Base-by-base conservation (phyloP, 495 filamentous ascomycete genomes). In the Penicillium malachiteum region DNA sequence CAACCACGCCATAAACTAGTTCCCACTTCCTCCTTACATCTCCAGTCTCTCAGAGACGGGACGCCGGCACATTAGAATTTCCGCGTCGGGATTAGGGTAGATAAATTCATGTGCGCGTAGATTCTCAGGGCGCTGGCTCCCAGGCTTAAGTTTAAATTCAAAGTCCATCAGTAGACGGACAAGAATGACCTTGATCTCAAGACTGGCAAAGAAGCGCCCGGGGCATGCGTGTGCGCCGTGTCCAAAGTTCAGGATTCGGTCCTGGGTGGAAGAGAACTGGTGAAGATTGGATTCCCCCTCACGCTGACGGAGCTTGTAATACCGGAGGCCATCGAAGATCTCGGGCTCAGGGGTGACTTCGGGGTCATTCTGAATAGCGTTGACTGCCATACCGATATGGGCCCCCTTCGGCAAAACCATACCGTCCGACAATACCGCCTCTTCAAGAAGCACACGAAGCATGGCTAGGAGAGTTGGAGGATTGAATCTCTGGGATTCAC, bases 141-240 rank as follows among this genome's bases (percentile, higher is more conserved):
- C 43, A 12, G 1, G 3, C 17, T 46, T 46, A 3, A 46, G 10
- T n/a, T 30, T 21, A 34, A 48, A 33, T 8, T 48, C 46, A 17
- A 16, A 48, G 10, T 37, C 31, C 46, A 48, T 48, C 12, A 48
- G 32, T 1, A 48, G 32, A 13, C 31, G 10, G 2, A 48, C 46
- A 1, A 48, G 13, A 4, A 48, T 37, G 1, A 37, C 17, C 46
- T 48, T 48, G 46, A 48, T 37, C 31, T 48, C 46, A 0, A 37
- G 12, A 34, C 31, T 37, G 0, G 46, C 46, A 48, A 48, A 48
- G 17, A 48, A 48, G 16, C 46, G 46, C 2, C 46, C 46, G n/a
- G 46, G 46, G 32, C 46, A 48, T 0, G 46, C 3, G 14, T 48
- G 6, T 0, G 31, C 0, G 3, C 46, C 46, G 10, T 48, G 46